Evolutionary conservation across 345 rosid species (phyloP).

Genomic region (Angophora floribunda): DNA sequence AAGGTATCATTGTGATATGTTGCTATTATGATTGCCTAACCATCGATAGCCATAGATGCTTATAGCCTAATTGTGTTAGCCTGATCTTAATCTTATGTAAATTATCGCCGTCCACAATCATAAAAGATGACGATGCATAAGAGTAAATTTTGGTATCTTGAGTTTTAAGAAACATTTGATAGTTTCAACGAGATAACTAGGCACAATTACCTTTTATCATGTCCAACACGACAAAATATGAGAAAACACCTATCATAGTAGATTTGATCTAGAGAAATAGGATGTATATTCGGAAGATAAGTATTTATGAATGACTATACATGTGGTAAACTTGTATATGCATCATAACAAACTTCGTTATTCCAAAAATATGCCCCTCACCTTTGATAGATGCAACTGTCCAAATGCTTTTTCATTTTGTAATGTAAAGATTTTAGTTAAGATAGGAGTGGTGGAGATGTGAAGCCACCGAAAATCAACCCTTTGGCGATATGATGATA

Average conservation of each 20-base stretch:
- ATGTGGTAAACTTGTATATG: background rate
- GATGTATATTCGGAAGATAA: background rate
- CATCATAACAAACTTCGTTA: background rate
- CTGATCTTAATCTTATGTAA: background rate
- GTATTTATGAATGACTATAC: background rate
- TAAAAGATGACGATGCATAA: background rate
- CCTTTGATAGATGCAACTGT: background rate
- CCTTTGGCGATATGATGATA: slow-evolving; percentile 32
- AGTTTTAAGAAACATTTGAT: background rate
- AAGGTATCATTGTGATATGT: background rate
- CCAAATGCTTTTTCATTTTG: background rate
- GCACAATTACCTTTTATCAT: background rate
- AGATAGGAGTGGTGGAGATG: slow-evolving; percentile 2
- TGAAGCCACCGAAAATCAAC: slow-evolving; percentile 20
- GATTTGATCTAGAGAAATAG: background rate
- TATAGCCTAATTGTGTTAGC: background rate
- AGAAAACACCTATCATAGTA: background rate
- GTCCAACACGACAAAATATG: background rate
- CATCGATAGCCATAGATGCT: background rate
- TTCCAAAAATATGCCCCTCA: background rate
- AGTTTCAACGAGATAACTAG: background rate
- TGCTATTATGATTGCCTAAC: background rate
- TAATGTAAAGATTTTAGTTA: too few species aligned
- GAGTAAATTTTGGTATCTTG: background rate
- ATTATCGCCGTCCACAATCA: background rate